Evolutionary conservation across 371 early-diverging fungal species (phyloP).

Genomic region (Circinella minor): DNA sequence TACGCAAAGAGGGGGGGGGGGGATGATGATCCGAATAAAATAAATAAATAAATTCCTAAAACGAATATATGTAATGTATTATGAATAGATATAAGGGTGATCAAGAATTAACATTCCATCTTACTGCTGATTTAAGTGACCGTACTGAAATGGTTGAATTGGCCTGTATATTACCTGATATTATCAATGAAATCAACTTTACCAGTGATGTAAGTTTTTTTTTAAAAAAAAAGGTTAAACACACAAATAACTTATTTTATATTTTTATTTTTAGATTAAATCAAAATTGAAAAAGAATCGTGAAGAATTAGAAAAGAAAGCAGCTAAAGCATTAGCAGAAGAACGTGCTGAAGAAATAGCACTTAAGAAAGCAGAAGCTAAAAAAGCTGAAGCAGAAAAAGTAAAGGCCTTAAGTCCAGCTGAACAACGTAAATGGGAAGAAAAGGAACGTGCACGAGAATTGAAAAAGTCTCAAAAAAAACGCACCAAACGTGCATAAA

Average conservation of each 20-base stretch:
- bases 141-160: slow-evolving; percentile 28
- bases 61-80: background rate
- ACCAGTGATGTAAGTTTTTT: slow-evolving; percentile 31
- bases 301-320: slow-evolving; percentile 51
- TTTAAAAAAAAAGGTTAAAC: background rate
- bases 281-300: slow-evolving; percentile 48
- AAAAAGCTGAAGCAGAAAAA: slow-evolving; percentile 72
- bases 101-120: slow-evolving; percentile 12
- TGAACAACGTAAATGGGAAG: slow-evolving; percentile 80
- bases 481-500: slow-evolving; percentile 43
- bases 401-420: slow-evolving; percentile 65
- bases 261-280: slow-evolving; percentile 21
- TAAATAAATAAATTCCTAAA: no score
- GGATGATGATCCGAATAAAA: background rate
- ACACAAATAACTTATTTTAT: no score
- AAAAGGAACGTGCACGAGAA: slow-evolving; percentile 68
- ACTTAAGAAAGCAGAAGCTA: slow-evolving; percentile 62
- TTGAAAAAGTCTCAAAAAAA: slow-evolving; percentile 68
- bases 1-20: background rate
- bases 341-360: slow-evolving; percentile 57
- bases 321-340: slow-evolving; percentile 52
- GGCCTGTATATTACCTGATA: slow-evolving; percentile 43
- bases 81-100: slow-evolving; percentile 31
- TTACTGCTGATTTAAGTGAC: slow-evolving; percentile 13
- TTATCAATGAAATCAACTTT: slow-evolving; percentile 25